These are phyloP conservation scores for Claviceps pusilla DNA, from an alignment of 2,329 filamentous ascomycete genomes.

Conservation along the genomic window DNA sequence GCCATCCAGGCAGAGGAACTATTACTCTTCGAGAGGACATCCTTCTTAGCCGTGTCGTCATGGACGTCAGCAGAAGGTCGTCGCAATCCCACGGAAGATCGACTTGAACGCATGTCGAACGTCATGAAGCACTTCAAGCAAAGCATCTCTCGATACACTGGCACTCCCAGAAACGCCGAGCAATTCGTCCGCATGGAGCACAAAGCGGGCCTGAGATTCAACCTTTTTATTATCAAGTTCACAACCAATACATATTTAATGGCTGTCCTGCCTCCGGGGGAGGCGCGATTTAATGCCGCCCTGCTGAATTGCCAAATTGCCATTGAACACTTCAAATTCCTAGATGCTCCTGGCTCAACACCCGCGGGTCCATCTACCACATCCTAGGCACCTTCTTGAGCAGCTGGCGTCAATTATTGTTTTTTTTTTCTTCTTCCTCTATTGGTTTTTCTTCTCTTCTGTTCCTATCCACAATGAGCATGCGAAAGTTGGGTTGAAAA, in stretches of 20 bases:
- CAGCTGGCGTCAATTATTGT: background rate
- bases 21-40: conserved; percentile 86
- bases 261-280: conserved; percentile 77
- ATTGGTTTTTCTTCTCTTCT: no score
- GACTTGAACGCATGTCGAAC: conserved; percentile 85
- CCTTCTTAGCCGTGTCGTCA: conserved; percentile 88
- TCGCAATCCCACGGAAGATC: conserved; percentile 77
- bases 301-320: conserved; percentile 83
- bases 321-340: conserved; percentile 60
- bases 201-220: conserved; percentile 64
- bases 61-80: conserved; percentile 64
- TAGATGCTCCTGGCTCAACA: conserved; percentile 34
- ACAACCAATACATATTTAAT: conserved; percentile 97
- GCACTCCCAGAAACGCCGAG: conserved; percentile 65
- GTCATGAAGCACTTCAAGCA: conserved; percentile 99
- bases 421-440: background rate
- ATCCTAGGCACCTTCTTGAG: conserved; percentile 3
- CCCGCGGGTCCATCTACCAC: conserved; percentile 13
- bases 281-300: conserved; percentile 80
- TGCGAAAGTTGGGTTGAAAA: background rate
- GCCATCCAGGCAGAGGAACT: conserved; percentile 88
- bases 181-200: conserved; percentile 71
- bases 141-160: conserved; percentile 57
- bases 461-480: background rate
- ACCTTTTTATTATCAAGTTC: conserved; percentile 86